Evolutionary conservation across 1,284 basidiomycete genomes (phyloP).

Genomic region (Ustilago xerochloae): DNA sequence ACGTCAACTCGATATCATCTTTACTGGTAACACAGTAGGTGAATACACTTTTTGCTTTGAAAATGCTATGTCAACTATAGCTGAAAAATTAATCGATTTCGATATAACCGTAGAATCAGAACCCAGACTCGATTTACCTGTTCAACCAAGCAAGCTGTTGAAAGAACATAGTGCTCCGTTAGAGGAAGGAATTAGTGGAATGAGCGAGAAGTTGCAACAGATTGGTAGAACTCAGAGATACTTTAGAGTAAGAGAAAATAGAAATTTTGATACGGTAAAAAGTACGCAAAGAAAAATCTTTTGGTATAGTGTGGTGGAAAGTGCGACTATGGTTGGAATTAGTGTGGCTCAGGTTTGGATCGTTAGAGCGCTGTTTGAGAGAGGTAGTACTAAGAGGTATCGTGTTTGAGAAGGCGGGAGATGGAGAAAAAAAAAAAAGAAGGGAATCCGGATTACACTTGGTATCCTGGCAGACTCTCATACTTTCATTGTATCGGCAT

Average conservation of each 20-base stretch:
- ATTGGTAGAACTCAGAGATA: conserved; percentile 63
- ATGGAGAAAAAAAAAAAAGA: too few species aligned
- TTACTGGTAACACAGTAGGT: conserved; percentile 91
- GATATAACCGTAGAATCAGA: conserved; percentile 68
- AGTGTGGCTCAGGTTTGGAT: conserved; percentile 62
- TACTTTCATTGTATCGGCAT: too few species aligned
- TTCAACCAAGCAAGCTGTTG: conserved; percentile 51
- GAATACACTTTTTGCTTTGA: conserved; percentile 99
- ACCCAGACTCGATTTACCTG: conserved; percentile 62
- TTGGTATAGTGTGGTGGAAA: conserved; percentile 63
- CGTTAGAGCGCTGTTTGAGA: conserved; percentile 62
- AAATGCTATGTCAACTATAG: conserved; percentile 75
- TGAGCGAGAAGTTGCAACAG: conserved; percentile 53
- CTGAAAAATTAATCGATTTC: conserved; percentile 66
- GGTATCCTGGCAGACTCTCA: too few species aligned
- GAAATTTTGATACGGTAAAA: conserved; percentile 62
- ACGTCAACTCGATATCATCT: conserved; percentile 94
- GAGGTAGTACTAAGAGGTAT: conserved; percentile 61
- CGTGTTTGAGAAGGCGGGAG: conserved; percentile 45
- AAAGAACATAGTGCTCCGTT: conserved; percentile 64
- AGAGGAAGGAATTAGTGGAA: conserved; percentile 57
- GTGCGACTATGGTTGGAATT: conserved; percentile 58
- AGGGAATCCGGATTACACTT: background rate
- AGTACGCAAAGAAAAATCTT: conserved; percentile 60
- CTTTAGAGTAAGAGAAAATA: conserved; percentile 65